These are phyloP conservation scores for Mucor plumbeus DNA, from an alignment of 371 early-diverging fungal genomes.

Conservation along the genomic window DNA sequence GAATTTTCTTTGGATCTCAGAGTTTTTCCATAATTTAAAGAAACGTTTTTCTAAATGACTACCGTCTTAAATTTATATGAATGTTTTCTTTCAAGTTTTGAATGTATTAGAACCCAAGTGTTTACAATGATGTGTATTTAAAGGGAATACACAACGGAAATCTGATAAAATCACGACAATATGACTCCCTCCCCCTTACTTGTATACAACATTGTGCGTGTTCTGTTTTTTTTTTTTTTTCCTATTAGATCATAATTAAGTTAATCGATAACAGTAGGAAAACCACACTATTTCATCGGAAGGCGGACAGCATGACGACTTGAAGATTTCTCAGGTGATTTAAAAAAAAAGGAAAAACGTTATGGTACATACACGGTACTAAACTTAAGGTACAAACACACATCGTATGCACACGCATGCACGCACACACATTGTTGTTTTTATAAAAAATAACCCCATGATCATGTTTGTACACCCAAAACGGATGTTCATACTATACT, in stretches of 20 bases:
- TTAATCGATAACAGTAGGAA: not conserved
- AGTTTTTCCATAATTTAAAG: too few relatives aligned
- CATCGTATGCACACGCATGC: not conserved
- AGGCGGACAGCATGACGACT: not conserved
- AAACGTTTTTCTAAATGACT: too few relatives aligned
- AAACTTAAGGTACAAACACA: not conserved
- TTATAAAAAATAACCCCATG: not conserved
- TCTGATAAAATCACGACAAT: not conserved
- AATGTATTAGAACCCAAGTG: too few relatives aligned
- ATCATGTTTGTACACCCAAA: constrained; percentile 5
- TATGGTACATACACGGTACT: not conserved
- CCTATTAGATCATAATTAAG: not conserved
- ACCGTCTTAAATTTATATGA: too few relatives aligned
- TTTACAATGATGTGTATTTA: too few relatives aligned
- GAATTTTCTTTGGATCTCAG: too few relatives aligned
- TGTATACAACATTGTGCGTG: not conserved
- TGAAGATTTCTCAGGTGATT: not conserved
- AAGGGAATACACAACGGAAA: too few relatives aligned
- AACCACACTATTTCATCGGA: not conserved
- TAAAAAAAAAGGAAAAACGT: not conserved
- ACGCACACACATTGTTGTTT: not conserved
- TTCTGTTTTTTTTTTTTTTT: not conserved
- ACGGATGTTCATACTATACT: not conserved
- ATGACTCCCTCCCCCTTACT: not conserved
- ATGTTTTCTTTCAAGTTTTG: too few relatives aligned